Percentiles rank a stretch among this genome's conserved stretches.
These are phyloP conservation scores for Fusarium chuoi DNA, from an alignment of 2,329 filamentous ascomycete genomes.

Conservation along the genomic window DNA sequence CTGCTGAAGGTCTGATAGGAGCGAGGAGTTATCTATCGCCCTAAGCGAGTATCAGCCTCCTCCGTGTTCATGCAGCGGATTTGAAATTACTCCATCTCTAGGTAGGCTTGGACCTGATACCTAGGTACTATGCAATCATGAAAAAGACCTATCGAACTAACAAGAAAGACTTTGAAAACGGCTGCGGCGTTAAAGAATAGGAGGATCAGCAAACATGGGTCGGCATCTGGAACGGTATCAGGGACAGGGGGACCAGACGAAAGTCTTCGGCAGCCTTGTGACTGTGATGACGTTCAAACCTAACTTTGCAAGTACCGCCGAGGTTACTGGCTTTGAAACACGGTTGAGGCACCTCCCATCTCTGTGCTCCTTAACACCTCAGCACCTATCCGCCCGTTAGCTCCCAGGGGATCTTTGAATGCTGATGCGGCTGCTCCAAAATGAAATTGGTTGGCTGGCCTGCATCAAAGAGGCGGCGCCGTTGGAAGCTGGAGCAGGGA, in stretches of 20 bases:
- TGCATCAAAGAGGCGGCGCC: constrained; percentile 33
- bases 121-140: background rate
- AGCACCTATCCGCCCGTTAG: background rate
- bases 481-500: constrained; percentile 18
- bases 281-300: constrained; percentile 16
- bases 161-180: constrained; percentile 11
- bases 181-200: constrained; percentile 36
- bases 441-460: constrained; percentile 37
- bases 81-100: background rate
- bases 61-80: constrained; percentile 1
- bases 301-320: background rate
- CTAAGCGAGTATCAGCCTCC: constrained; percentile 18
- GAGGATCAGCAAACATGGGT: constrained; percentile 37
- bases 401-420: background rate
- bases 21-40: background rate
- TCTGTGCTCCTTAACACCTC: background rate
- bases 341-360: constrained; percentile 14
- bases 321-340: constrained; percentile 36
- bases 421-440: constrained; percentile 23
- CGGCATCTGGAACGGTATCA: constrained; percentile 11
- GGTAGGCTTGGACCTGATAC: background rate
- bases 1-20: background rate
- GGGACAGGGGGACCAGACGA: constrained; percentile 1
- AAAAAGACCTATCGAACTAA: background rate
- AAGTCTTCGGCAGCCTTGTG: constrained; percentile 26